Evolutionary conservation across 2,329 filamentous ascomycete species (phyloP), one percentile per base, ranked within the genome.

Genomic region (Colletotrichum australisinense): DNA sequence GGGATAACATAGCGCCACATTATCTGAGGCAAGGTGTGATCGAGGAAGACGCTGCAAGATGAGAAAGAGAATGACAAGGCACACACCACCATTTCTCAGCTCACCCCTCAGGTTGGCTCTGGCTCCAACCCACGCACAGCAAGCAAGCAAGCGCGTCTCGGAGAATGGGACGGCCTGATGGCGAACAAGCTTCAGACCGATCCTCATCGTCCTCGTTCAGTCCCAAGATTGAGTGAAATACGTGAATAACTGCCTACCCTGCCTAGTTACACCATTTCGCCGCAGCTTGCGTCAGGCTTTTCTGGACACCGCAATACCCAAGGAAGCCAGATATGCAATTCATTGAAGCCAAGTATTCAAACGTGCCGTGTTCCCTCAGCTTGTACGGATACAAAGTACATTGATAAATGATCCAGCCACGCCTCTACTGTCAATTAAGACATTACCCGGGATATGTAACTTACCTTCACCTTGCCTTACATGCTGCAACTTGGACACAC

Each of bases 281-380:
- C 49, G 22, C 56, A 71, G 52, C 35, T 65, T 69, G 67, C 67
- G 52, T 69, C 67, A 69, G 67, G 60, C n/a, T 38, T n/a, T 46
- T 28, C 16, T 53, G 19, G n/a, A 32, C 60, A 35, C 28, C 1
- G 16, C 3, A 42, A 42, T 19, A 42, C 38, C 38, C 16, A 42
- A 42, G 52, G 30, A 26, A 32, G 60, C 58, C 53, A 53, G 30
- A 57, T 49, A 49, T n/a, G 42, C 42, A 30, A 28, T 28, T 49
- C 26, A 66, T 28, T 52, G 63, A 62, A 42, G 38, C 57, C 56
- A 49, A 49, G 63, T 32, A 56, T n/a, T 42, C 63, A 59, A 42
- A 32, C 62, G 58, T 64, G 63, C 68, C 30, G 49, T 28, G 30
- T 32, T 30, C 53, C 52, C 42, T 64, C 14, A 53, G 30, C 67